phyloP scores from a whole-genome alignment of 805 yeast species.

The Yarrowia phangngaensis region DNA sequence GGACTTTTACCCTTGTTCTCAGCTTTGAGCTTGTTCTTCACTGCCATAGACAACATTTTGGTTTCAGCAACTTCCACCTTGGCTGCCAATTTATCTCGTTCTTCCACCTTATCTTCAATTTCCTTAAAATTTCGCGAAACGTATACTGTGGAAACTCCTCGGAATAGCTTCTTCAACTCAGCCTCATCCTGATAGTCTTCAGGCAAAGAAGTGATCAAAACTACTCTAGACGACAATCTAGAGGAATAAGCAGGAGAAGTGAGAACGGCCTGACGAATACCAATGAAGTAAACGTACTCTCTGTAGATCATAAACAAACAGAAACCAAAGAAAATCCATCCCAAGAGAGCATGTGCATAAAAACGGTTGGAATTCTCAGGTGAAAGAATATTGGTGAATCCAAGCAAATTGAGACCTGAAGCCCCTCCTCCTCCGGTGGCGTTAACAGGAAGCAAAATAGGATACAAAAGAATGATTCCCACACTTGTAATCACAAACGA shows the following conservation, averaged over 20 bases:
- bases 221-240: conserved; percentile 71
- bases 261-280: conserved; percentile 70
- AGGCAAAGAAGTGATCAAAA: conserved; percentile 81
- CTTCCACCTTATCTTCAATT: conserved; percentile 52
- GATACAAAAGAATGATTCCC: conserved; percentile 54
- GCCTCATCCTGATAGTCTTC: conserved; percentile 64
- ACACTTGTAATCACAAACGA: conserved; percentile 52
- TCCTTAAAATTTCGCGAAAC: conserved; percentile 61
- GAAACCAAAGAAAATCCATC: conserved; percentile 73
- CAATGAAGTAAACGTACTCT: conserved; percentile 72
- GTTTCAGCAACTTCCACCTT: conserved; percentile 67
- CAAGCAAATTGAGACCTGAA: conserved; percentile 67
- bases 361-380: conserved; percentile 52
- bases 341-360: conserved; percentile 79
- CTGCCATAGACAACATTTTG: conserved; percentile 54
- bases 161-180: conserved; percentile 69
- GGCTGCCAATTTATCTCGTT: conserved; percentile 57
- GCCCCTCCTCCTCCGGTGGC: conserved; percentile 63
- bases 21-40: conserved; percentile 58
- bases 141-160: conserved; percentile 79
- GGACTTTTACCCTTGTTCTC: conserved; percentile 51
- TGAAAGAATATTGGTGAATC: conserved; percentile 66
- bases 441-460: conserved; percentile 78
- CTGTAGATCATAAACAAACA: conserved; percentile 73
- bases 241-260: conserved; percentile 78